Conservation (phyloP, 306 rosid species). For the Trichosanthes truncata region DNA sequence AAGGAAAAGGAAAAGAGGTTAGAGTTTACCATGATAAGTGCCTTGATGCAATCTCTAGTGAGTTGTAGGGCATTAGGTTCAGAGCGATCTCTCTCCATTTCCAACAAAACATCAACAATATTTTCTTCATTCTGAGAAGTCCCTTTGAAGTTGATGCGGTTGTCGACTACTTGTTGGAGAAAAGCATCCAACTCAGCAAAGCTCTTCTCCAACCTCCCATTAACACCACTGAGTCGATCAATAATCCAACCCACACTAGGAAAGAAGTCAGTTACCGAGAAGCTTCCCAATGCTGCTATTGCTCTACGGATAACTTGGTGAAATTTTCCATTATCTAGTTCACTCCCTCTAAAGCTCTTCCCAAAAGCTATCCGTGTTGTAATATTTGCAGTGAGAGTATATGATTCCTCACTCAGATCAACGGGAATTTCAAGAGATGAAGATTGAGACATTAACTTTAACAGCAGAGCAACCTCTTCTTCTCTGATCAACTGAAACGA, state of each 20-base stretch:
- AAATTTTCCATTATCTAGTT: constrained; percentile 7
- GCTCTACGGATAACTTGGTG: constrained; percentile 10
- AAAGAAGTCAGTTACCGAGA: constrained; percentile 14
- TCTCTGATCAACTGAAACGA: constrained; percentile 21
- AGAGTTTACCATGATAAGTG: neutral
- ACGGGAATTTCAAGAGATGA: constrained; percentile 3
- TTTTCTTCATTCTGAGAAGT: neutral
- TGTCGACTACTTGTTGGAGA: neutral
- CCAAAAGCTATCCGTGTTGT: constrained; percentile 33
- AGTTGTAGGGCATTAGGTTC: neutral
- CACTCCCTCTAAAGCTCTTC: constrained; percentile 3
- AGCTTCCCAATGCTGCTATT: constrained; percentile 22
- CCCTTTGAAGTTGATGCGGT: neutral
- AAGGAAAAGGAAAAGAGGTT: neutral
- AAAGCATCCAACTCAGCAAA: neutral
- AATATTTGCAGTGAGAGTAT: neutral
- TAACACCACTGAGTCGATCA: neutral
- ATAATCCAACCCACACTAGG: neutral
- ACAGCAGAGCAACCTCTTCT: constrained; percentile 21
- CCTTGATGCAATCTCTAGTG: neutral
- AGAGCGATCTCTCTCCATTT: neutral
- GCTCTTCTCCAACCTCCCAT: neutral
- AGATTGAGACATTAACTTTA: constrained; percentile 1
- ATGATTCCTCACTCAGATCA: constrained; percentile 14
- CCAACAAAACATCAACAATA: neutral